Evolutionary conservation across 139 green algal species (phyloP), one percentile per base, ranked within the genome.

Genomic region (Tetradesmus lagerheimii): DNA sequence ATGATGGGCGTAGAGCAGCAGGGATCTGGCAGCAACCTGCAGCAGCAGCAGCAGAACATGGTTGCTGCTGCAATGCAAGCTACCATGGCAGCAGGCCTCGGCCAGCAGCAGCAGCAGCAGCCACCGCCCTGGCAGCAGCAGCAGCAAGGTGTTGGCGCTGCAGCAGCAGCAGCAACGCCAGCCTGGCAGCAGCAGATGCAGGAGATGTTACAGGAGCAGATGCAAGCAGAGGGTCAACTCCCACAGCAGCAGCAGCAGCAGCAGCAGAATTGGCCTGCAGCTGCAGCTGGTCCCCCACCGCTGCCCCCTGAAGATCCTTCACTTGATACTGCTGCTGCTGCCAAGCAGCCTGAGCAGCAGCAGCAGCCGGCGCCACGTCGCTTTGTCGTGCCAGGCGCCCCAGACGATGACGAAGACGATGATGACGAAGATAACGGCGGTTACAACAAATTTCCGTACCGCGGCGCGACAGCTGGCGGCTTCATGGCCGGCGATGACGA

Each of bases 121-220:
- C 66, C 11, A n/a, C 71, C 20, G n/a, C n/a, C 31, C 0, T 38
- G 71, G 71, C 71, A 38, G 71, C 71, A 38, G 66, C 66, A 35
- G 71, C 71, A 38, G 71, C 71, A 41, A 38, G 71, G 1, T 23
- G 31, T 12, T 0, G 71, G 71, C 1, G 11, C 1, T 29, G 71
- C 71, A 79, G 67, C 67, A 78, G 71, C 71, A 79, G 71, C 71
- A 79, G 71, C 71, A 79, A 41, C 15, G 71, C 71, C 71, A 39
- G 71, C 71, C 2, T 79, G 71, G 71, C n/a, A 41, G 71, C 31
- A 38, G 31, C 71, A 79, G 31, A 79, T 79, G 71, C 31, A 79
- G 9, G 71, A 79, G 71, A 37, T 79, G 71, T 25, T 41, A 11
- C 31, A 37, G 27, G 71, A 79, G 71, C 71, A 79, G 9, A 79